Evolutionary conservation across 257 asterid genomes (phyloP).

Genomic region (Coffea eugenioides): DNA sequence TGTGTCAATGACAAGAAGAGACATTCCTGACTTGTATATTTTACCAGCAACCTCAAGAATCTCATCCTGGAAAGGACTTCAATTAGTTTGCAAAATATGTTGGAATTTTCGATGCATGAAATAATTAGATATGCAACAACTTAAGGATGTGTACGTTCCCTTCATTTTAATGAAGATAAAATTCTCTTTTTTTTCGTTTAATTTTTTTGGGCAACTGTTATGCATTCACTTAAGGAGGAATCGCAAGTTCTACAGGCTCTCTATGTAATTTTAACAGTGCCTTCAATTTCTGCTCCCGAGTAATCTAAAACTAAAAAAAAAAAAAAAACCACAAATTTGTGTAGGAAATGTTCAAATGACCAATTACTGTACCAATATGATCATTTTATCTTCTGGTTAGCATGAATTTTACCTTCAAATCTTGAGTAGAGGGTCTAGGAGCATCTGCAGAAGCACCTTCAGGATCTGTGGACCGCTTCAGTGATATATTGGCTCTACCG

Average conservation of each 20-base stretch:
- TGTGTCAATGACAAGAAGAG: slow-evolving; percentile 46
- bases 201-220: neutral
- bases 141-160: too few species aligned
- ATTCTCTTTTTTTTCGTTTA: neutral
- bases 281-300: neutral
- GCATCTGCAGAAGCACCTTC: slow-evolving; percentile 67
- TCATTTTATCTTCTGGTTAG: neutral
- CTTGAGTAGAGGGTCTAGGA: slow-evolving; percentile 84
- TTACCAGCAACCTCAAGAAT: slow-evolving; percentile 94
- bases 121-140: neutral
- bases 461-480: slow-evolving; percentile 82
- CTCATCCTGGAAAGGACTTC: slow-evolving; percentile 56
- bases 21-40: slow-evolving; percentile 83
- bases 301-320: neutral
- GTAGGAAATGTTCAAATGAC: neutral
- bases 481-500: slow-evolving; percentile 95
- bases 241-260: neutral
- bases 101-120: neutral
- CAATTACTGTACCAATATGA: neutral
- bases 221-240: neutral
- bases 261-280: neutral
- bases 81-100: neutral
- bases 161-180: neutral
- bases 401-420: slow-evolving; percentile 56
- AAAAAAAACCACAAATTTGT: neutral